Conservation (phyloP, 1,284 basidiomycete genomes). For the Pterula multifida region DNA sequence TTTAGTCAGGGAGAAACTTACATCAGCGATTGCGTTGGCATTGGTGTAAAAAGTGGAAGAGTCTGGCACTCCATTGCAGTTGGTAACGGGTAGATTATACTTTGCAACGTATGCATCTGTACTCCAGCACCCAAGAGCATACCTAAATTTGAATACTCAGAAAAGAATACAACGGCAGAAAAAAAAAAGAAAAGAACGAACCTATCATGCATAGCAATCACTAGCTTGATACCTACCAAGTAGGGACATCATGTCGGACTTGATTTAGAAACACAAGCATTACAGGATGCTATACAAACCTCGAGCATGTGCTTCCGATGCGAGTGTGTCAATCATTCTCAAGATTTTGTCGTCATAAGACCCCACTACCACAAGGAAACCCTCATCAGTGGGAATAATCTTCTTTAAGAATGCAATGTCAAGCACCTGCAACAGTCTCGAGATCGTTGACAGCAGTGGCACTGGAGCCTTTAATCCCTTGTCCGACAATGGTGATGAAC, state of each 20-base stretch:
- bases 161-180: not conserved
- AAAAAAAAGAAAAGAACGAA: not conserved
- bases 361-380: conserved; percentile 11
- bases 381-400: not conserved
- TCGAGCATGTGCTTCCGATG: conserved; percentile 17
- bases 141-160: conserved; percentile 6
- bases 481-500: conserved; percentile 9
- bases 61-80: conserved; percentile 13
- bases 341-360: conserved; percentile 19
- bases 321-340: conserved; percentile 13
- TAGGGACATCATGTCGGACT: not conserved
- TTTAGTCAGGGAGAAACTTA: not conserved
- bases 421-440: conserved; percentile 12
- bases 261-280: not conserved
- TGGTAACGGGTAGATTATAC: conserved; percentile 10
- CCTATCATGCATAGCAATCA: conserved; percentile 14
- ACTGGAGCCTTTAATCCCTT: conserved; percentile 7
- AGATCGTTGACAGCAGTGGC: conserved; percentile 12
- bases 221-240: conserved; percentile 14
- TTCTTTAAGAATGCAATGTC: not conserved
- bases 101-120: conserved; percentile 10
- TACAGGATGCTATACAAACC: conserved; percentile 7
- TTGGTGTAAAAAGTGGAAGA: conserved; percentile 11
- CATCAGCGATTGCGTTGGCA: conserved; percentile 9
- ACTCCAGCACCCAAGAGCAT: conserved; percentile 10